Evolutionary conservation across 2,329 filamentous ascomycete genomes (phyloP).

Genomic region (Ophiostoma himal-ulmi): DNA sequence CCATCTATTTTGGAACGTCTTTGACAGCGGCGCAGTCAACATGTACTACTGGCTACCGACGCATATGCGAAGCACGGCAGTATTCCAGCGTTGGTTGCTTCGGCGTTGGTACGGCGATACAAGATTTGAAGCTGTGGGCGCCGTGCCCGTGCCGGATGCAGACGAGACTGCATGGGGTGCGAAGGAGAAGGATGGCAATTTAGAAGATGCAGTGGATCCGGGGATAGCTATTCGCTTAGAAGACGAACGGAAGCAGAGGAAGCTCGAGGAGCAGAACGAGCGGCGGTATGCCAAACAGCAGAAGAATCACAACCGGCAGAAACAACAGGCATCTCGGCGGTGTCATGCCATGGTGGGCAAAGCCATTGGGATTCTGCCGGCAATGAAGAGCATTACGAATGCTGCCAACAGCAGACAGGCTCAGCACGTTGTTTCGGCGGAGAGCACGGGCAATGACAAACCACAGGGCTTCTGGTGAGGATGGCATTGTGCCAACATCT

Average conservation of each 20-base stretch:
- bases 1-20: slow-evolving; percentile 24
- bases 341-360: background rate
- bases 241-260: background rate
- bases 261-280: background rate
- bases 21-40: slow-evolving; percentile 23
- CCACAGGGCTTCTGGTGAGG: slow-evolving; percentile 12
- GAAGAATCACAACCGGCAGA: background rate
- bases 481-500: background rate
- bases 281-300: background rate
- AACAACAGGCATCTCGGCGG: background rate
- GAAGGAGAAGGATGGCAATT: background rate
- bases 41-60: slow-evolving; percentile 26
- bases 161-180: slow-evolving; percentile 2
- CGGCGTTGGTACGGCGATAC: slow-evolving; percentile 24
- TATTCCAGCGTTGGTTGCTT: slow-evolving; percentile 24
- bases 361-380: background rate
- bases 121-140: slow-evolving; percentile 23
- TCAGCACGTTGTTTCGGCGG: background rate
- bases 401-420: background rate
- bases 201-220: background rate
- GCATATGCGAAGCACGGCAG: slow-evolving; percentile 21
- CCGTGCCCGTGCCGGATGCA: background rate
- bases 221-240: background rate
- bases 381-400: background rate
- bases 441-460: background rate